Evolutionary conservation across 176 grass and related monocot species (phyloP).

Genomic region (Dendrocalamus sinicus): DNA sequence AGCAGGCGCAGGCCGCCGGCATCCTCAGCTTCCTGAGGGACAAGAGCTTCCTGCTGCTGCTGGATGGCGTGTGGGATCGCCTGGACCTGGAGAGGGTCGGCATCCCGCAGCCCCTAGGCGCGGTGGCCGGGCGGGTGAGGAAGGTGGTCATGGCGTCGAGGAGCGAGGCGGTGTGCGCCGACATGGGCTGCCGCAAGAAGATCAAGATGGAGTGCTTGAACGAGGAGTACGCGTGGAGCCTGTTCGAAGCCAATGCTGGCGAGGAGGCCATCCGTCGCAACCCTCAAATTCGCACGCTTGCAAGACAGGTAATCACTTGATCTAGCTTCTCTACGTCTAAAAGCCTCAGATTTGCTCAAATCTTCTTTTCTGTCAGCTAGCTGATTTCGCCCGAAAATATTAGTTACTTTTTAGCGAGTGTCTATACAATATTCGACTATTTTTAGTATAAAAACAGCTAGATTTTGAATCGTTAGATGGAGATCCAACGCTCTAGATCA

Average conservation of each 20-base stretch:
- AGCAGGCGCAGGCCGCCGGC: constrained; percentile 48
- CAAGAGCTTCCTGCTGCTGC: constrained; percentile 62
- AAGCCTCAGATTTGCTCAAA: neutral
- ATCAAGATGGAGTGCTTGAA: constrained; percentile 62
- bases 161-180: constrained; percentile 50
- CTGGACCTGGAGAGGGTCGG: constrained; percentile 66
- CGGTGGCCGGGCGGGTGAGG: constrained; percentile 42
- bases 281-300: constrained; percentile 28
- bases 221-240: constrained; percentile 49
- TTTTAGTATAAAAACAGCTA: too few relatives aligned
- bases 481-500: too few relatives aligned
- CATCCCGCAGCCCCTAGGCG: constrained; percentile 51
- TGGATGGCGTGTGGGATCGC: constrained; percentile 63
- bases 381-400: neutral
- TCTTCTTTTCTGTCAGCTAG: neutral
- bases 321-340: neutral
- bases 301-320: constrained; percentile 47
- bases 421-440: too few relatives aligned
- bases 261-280: constrained; percentile 35
- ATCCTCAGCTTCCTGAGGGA: constrained; percentile 58
- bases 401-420: neutral
- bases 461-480: too few relatives aligned
- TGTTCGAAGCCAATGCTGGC: constrained; percentile 57
- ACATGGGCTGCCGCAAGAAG: constrained; percentile 59
- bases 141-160: constrained; percentile 65